Conservation (phyloP, 2,329 filamentous ascomycete genomes). For the Scedosporium apiospermum region DNA sequence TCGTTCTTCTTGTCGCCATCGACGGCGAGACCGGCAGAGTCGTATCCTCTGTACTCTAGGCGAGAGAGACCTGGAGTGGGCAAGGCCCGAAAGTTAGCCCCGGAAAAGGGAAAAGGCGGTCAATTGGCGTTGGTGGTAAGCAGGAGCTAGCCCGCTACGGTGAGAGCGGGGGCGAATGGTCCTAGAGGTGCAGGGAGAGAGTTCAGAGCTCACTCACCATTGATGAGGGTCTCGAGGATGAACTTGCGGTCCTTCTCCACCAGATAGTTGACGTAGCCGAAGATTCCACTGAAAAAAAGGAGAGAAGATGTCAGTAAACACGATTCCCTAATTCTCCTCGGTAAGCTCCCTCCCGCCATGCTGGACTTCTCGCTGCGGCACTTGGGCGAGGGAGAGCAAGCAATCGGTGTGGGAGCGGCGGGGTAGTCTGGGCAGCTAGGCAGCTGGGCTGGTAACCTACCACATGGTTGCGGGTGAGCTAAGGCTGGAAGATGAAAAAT, state of each 20-base stretch:
- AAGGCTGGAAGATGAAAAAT: not conserved
- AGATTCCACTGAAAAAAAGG: constrained; percentile 61
- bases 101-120: constrained; percentile 5
- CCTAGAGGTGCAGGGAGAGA: not conserved
- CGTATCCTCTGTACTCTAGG: constrained; percentile 97
- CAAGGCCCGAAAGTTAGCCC: not conserved
- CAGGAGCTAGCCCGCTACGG: not conserved
- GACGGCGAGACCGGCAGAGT: constrained; percentile 90
- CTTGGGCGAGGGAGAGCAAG: not conserved
- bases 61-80: constrained; percentile 65
- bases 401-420: constrained; percentile 1
- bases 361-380: not conserved
- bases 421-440: not conserved
- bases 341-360: constrained; percentile 3
- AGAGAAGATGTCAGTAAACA: constrained; percentile 11
- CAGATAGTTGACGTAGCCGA: constrained; percentile 98
- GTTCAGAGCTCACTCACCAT: constrained; percentile 54
- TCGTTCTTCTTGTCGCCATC: constrained; percentile 99
- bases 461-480: constrained; percentile 12
- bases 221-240: constrained; percentile 91
- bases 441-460: constrained; percentile 9
- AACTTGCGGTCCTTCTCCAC: constrained; percentile 97
- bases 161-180: not conserved
- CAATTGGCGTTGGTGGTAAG: not conserved
- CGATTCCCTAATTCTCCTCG: too few species aligned